A percentile compares a stretch with the other conserved stretches of the same genome.
phyloP scores from a whole-genome alignment of 75 land plant genomes.

The Selaginella moellendorffii region DNA sequence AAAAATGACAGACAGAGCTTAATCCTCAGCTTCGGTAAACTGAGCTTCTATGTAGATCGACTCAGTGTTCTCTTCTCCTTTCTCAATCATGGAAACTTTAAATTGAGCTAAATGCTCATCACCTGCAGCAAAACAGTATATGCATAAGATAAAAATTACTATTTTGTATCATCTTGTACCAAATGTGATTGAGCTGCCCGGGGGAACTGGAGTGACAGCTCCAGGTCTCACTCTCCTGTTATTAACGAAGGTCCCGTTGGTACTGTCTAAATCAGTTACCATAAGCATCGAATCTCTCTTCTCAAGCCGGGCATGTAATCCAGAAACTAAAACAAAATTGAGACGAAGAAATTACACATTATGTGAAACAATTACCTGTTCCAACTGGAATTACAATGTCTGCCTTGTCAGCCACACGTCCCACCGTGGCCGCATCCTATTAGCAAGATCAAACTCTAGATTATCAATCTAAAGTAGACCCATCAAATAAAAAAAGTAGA shows the following conservation, averaged over 20 bases:
- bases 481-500: neutral
- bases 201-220: constrained; percentile 28
- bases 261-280: constrained; percentile 83
- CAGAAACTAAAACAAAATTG: constrained; percentile 46
- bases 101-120: constrained; percentile 55
- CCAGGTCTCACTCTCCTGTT: constrained; percentile 54
- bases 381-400: constrained; percentile 77
- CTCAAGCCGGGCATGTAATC: constrained; percentile 70
- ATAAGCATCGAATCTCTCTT: constrained; percentile 45
- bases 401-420: constrained; percentile 67
- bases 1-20: too few relatives aligned
- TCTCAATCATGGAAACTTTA: constrained; percentile 31
- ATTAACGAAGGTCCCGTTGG: constrained; percentile 80
- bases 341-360: neutral
- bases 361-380: constrained; percentile 43
- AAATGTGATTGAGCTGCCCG: constrained; percentile 63
- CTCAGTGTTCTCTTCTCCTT: neutral
- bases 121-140: constrained; percentile 24
- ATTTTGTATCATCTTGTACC: constrained; percentile 26
- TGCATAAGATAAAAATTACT: neutral
- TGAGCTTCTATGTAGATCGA: too few relatives aligned
- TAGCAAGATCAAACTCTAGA: neutral
- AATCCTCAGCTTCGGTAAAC: too few relatives aligned
- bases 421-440: constrained; percentile 73
- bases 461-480: neutral